A percentile compares a stretch with the other conserved stretches of the same genome.
Evolutionary conservation across 768 basidiomycete species (phyloP).

Genomic region (Fomitopsis pulvina): DNA sequence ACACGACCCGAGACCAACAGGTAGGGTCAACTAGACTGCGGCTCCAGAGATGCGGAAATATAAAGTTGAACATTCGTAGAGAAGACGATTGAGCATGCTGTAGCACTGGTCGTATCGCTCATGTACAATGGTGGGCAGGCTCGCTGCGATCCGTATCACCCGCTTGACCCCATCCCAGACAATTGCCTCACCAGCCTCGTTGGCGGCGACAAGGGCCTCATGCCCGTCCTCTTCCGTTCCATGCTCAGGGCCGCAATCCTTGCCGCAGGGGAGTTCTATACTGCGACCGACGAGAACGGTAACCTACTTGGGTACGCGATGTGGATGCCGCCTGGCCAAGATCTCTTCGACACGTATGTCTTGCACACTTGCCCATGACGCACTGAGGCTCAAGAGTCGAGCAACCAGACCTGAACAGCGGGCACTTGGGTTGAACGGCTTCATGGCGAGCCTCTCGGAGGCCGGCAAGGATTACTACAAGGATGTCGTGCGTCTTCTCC

Average conservation of each 20-base stretch:
- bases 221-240: slow-evolving; percentile 6
- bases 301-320: slow-evolving; percentile 10
- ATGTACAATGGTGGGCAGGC: slow-evolving; percentile 13
- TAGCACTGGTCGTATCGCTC: slow-evolving; percentile 8
- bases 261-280: slow-evolving; percentile 12
- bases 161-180: slow-evolving; percentile 4
- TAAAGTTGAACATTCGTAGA: neutral
- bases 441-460: slow-evolving; percentile 11
- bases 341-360: slow-evolving; percentile 11
- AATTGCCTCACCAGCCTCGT: slow-evolving; percentile 3
- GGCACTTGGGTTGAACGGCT: slow-evolving; percentile 11
- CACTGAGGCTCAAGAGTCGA: too few relatives aligned
- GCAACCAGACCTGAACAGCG: slow-evolving; percentile 13
- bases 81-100: slow-evolving; percentile 4
- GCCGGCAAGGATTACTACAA: slow-evolving; percentile 14
- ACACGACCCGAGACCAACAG: slow-evolving; percentile 4
- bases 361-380: too few relatives aligned
- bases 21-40: neutral
- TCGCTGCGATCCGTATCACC: neutral
- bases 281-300: slow-evolving; percentile 11
- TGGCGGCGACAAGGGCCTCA: slow-evolving; percentile 14
- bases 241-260: slow-evolving; percentile 14
- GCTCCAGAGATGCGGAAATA: neutral
- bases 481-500: slow-evolving; percentile 3
- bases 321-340: slow-evolving; percentile 10